Conservation (phyloP, 1,139 yeast species). For the Saccharomyces uvarum region DNA sequence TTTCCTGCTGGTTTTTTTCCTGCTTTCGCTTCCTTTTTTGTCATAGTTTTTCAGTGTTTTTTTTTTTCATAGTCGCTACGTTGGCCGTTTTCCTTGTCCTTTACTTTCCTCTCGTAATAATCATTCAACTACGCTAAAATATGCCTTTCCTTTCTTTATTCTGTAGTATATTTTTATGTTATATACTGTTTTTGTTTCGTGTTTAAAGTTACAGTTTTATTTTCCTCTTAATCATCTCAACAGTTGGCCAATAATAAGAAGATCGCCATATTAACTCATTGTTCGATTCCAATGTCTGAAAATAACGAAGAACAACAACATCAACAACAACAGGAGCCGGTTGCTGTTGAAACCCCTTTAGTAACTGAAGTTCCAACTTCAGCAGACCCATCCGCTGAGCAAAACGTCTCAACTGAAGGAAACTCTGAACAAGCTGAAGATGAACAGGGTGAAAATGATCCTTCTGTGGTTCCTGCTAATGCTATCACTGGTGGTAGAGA, state of each 20-base stretch:
- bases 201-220: background rate
- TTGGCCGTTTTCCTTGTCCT: constrained; percentile 1
- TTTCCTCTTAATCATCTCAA: background rate
- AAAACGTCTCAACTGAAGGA: constrained; percentile 1
- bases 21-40: constrained; percentile 1
- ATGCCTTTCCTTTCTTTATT: background rate
- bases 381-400: background rate
- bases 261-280: background rate
- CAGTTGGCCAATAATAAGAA: background rate
- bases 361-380: background rate
- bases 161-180: background rate
- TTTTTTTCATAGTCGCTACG: background rate
- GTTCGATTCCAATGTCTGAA: constrained; percentile 1
- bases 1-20: background rate
- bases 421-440: constrained; percentile 3
- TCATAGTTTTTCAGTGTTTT: background rate
- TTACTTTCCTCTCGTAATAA: background rate
- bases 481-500: constrained; percentile 80
- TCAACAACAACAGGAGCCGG: background rate
- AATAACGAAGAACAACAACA: constrained; percentile 1
- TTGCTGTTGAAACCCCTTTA: background rate
- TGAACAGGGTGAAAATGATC: constrained; percentile 12
- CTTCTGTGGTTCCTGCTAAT: constrained; percentile 47
- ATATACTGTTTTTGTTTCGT: background rate
- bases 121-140: background rate